Evolutionary conservation across 495 filamentous ascomycete genomes (phyloP).

Genomic region (Lepraria neglecta): DNA sequence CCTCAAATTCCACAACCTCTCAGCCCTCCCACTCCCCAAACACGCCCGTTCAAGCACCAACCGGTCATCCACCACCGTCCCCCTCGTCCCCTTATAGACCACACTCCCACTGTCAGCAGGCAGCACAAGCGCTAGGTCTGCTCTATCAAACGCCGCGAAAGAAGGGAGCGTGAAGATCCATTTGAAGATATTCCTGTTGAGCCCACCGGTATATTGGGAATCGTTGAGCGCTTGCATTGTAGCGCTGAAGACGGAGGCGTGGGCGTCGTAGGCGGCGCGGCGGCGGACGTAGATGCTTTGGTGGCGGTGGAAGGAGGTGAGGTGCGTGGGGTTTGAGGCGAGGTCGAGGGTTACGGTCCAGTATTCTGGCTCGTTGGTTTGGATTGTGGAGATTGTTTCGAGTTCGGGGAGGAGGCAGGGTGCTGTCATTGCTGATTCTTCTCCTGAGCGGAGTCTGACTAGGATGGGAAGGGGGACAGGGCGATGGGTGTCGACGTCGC

Average conservation of each 20-base stretch:
- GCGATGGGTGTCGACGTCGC: constrained; percentile 74
- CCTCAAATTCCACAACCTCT: constrained; percentile 66
- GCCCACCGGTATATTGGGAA: constrained; percentile 26
- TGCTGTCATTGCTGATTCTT: constrained; percentile 42
- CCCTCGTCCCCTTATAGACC: constrained; percentile 44
- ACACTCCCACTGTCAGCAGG: constrained; percentile 44
- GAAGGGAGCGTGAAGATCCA: constrained; percentile 68
- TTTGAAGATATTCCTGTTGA: constrained; percentile 49
- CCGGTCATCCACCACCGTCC: constrained; percentile 70
- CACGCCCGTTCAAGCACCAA: constrained; percentile 60
- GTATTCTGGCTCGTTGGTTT: constrained; percentile 63
- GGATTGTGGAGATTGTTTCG: constrained; percentile 56
- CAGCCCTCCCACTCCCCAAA: constrained; percentile 55
- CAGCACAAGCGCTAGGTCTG: constrained; percentile 70
- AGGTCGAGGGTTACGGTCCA: constrained; percentile 86
- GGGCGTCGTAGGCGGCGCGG: constrained; percentile 62
- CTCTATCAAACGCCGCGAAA: constrained; percentile 60
- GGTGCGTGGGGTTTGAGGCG: constrained; percentile 50
- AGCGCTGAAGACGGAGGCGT: constrained; percentile 66
- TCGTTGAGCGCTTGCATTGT: constrained; percentile 59
- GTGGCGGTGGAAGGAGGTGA: constrained; percentile 63
- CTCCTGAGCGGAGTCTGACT: constrained; percentile 47
- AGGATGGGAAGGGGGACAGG: constrained; percentile 68
- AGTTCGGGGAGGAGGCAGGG: constrained; percentile 85
- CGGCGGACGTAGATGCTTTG: constrained; percentile 77